Conservation (phyloP, 306 rosid genomes). For the Ziziphus jujuba region DNA sequence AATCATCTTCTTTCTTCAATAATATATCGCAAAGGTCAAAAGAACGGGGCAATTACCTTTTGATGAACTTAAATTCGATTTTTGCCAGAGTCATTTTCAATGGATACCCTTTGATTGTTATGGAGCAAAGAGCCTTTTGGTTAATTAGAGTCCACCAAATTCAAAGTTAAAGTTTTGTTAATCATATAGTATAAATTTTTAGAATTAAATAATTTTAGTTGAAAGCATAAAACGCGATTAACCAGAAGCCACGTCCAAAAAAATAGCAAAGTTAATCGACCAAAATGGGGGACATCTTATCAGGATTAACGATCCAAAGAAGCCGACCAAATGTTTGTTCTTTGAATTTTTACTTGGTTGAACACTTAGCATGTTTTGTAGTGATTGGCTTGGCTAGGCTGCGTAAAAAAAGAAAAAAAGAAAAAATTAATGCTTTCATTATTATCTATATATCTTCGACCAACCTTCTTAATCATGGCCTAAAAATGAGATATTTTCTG, state of each 20-base stretch:
- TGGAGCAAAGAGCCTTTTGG: no score
- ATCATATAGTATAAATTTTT: no score
- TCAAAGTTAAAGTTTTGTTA: no score
- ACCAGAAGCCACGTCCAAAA: slow-evolving; percentile 28
- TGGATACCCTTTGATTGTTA: slow-evolving; percentile 18
- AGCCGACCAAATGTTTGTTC: slow-evolving; percentile 38
- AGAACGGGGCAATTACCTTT: background rate
- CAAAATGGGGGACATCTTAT: slow-evolving; percentile 12
- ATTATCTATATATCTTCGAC: background rate
- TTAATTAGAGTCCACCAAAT: no score
- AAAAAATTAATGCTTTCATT: background rate
- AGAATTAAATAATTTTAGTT: slow-evolving; percentile 15
- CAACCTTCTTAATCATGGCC: background rate
- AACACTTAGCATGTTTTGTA: slow-evolving; percentile 12
- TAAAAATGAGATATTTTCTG: background rate
- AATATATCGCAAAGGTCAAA: slow-evolving; percentile 29
- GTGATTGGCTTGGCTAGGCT: slow-evolving; percentile 18
- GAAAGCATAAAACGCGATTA: slow-evolving; percentile 6
- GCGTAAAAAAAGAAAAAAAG: no score
- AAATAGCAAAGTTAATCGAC: background rate
- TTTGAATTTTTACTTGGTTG: slow-evolving; percentile 10
- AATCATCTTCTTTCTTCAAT: slow-evolving; percentile 17
- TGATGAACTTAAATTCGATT: background rate
- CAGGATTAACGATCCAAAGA: slow-evolving; percentile 19
- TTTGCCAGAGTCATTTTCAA: slow-evolving; percentile 19